Evolutionary conservation across 2,329 filamentous ascomycete genomes (phyloP).

Genomic region (Nannizziopsis arthrosporioides): DNA sequence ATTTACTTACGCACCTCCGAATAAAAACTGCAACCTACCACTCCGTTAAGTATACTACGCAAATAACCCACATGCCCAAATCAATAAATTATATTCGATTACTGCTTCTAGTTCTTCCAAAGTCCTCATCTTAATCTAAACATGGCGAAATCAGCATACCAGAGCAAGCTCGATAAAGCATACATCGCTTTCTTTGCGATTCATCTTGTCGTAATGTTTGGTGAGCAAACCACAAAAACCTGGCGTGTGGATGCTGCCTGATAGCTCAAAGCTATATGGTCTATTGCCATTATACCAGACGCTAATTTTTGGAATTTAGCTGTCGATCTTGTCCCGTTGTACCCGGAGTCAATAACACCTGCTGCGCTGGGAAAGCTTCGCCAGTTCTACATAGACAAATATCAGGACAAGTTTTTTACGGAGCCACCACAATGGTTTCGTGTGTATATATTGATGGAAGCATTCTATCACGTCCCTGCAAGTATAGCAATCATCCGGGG

Average conservation of each 20-base stretch:
- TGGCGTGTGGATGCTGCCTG: neutral
- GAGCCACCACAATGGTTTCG: slow-evolving; percentile 49
- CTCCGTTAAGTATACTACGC: too few species aligned
- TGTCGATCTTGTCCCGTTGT: slow-evolving; percentile 50
- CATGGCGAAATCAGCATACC: slow-evolving; percentile 19
- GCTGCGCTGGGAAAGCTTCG: slow-evolving; percentile 41
- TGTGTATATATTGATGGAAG: slow-evolving; percentile 47
- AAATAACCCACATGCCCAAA: too few species aligned
- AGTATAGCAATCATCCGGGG: slow-evolving; percentile 50
- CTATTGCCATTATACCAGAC: neutral
- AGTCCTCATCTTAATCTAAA: neutral
- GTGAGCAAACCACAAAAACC: slow-evolving; percentile 31
- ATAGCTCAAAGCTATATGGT: neutral
- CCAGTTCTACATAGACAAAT: slow-evolving; percentile 48
- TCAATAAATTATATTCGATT: too few species aligned
- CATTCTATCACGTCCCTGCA: slow-evolving; percentile 50
- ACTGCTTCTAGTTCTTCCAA: too few species aligned
- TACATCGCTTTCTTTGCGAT: slow-evolving; percentile 50
- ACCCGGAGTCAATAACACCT: slow-evolving; percentile 42
- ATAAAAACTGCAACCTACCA: too few species aligned
- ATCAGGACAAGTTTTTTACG: slow-evolving; percentile 53
- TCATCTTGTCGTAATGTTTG: slow-evolving; percentile 50
- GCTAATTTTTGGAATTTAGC: slow-evolving; percentile 29
- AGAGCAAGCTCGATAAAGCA: slow-evolving; percentile 29
- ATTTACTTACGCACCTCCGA: too few species aligned